Base-by-base conservation (phyloP, 139 green algal genomes). In the Ettlia oleoabundans region DNA sequence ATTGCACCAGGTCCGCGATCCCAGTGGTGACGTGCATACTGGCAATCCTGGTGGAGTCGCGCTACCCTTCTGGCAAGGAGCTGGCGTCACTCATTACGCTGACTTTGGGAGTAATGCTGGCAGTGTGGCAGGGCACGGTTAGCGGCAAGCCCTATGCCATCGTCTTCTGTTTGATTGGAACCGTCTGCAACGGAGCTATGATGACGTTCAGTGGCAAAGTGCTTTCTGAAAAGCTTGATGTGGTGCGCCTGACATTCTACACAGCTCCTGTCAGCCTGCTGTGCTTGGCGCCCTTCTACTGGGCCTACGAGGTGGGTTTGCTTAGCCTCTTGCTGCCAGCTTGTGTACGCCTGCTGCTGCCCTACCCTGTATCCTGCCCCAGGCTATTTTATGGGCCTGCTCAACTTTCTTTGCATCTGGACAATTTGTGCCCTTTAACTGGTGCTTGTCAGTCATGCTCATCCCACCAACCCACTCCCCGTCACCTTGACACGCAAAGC, bases 211-310 rank as follows among this genome's bases (percentile, higher is more conserved):
- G 64, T 22, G 85, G 88, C 35, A 81, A 86, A 18, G 53, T 93
- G 1, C 68, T 91, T 9, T 51, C 32, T 32, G 47, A 78, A 30
- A 93, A 94, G 85, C 66, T 96, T 76, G 89, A 95, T 75, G 92
- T 93, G n/a, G 77, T 94, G 67, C 84, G 86, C 18, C 86, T 96
- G 7, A 94, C 92, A 7, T 96, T 95, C 74, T 96, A 95, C 89
- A 94, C 91, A 18, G 88, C 92, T 7, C 93, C 93, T 9, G 66
- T 96, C 21, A 90, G 86, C 2, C 61, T 85, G 19, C 9, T 80
- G 10, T 84, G 89, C 68, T 83, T 95, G 15, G 6, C 85, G 3
- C 92, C 91, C 3, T 92, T 94, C 81, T 91, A 86, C 65, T 76
- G 63, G 9, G 51, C 74, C 19, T 85, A 52, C 28, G 85, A 84